These are phyloP conservation scores for Licmophora abbreviata DNA, from an alignment of 108 stramenopile genomes.

Conservation along the genomic window DNA sequence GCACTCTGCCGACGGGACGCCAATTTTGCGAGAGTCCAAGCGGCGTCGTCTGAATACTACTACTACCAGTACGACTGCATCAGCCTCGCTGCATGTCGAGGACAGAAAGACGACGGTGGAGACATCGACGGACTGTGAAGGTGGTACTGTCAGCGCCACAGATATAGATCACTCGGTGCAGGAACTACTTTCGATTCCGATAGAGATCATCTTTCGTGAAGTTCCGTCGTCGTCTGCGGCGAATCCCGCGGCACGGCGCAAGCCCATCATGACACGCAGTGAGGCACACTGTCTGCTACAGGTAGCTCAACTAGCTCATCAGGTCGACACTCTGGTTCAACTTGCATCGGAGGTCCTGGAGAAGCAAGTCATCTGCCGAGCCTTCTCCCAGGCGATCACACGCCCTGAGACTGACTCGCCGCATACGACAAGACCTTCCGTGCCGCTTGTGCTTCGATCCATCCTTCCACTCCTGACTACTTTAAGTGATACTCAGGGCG, in stretches of 20 bases:
- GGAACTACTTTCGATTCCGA: constrained; percentile 12
- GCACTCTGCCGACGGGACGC: too few relatives aligned
- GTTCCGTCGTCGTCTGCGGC: background rate
- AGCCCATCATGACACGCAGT: background rate
- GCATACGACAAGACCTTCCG: too few relatives aligned
- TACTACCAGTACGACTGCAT: too few relatives aligned
- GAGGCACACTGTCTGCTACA: constrained; percentile 1
- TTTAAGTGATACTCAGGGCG: background rate
- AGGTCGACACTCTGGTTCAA: background rate
- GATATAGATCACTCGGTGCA: constrained; percentile 8
- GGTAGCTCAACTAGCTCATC: background rate
- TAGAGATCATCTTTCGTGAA: constrained; percentile 17
- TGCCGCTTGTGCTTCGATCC: background rate
- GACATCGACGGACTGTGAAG: too few relatives aligned
- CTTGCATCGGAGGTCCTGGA: background rate
- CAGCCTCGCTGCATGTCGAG: too few relatives aligned
- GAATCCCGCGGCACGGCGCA: background rate
- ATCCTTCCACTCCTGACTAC: background rate
- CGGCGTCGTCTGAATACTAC: too few relatives aligned
- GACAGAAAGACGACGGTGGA: too few relatives aligned
- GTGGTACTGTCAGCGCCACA: too few relatives aligned
- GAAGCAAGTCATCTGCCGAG: background rate
- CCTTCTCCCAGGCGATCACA: background rate
- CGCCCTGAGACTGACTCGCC: background rate
- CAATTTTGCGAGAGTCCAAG: too few relatives aligned